Base-by-base conservation (phyloP, 331 rosid genomes). In the Ulmus americana region DNA sequence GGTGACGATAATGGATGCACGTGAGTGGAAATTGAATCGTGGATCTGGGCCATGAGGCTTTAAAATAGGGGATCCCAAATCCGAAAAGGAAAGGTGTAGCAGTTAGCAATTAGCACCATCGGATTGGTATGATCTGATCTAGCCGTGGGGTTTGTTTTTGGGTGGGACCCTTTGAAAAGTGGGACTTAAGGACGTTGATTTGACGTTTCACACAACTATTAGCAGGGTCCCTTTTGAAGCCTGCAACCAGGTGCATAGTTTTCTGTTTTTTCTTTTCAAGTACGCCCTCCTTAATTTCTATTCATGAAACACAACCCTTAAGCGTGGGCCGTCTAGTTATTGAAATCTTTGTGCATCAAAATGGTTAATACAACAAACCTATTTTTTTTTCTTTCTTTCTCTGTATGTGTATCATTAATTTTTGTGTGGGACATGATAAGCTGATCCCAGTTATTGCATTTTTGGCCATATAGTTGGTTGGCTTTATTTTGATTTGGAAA, bases 1-100 rank as follows among this genome's bases (percentile, higher is more conserved):
- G 72, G 66, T 77, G 65, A 52, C 18, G 77, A 78, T 79, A 71
- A 77, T 45, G 84, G 63, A 78, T 79, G 96, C 97, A 91, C 96
- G 96, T 86, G 97, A 87, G 53, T 70, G 77, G 61, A 73, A 62
- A 79, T 70, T 72, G 73, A 82, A 82, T 80, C 83, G 70, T 76
- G 85, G 95, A 86, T 86, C 86, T 80, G 85, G 85, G 85, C 86
- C 82, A 74, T 55, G 72, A 77, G 79, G 65, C 74, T 66, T 68
- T 60, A 38, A 28, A 69, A 74, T 71, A 53, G 78, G 73, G 78
- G 73, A 45, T 54, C 64, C 80, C 64, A 63, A 63, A 69, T 74
- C 63, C 63, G 70, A 50, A 59, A 61, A 63, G 77, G 71, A 51
- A 35, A 59, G 67, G 81, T 63, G 55, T 45, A 74, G 59, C 70